Evolutionary conservation across 2,329 filamentous ascomycete genomes (phyloP).

Genomic region (Botrytis fragariae): DNA sequence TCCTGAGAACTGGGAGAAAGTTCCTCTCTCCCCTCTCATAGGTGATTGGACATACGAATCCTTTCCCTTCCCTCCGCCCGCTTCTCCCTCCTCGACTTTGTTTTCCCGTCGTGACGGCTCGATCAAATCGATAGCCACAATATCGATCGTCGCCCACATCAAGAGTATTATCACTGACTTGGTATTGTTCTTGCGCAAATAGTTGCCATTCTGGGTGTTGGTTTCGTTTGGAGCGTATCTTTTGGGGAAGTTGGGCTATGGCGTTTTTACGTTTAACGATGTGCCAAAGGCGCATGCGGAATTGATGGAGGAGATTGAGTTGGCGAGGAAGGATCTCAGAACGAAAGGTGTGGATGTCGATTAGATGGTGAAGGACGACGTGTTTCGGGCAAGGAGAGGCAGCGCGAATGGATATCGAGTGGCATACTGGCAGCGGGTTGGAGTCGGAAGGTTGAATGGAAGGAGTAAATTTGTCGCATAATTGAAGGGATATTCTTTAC

Average conservation of each 20-base stretch:
- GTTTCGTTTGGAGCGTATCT: slow-evolving; percentile 91
- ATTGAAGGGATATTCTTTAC: slow-evolving; percentile 12
- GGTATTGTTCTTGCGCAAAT: slow-evolving; percentile 22
- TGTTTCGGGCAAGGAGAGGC: neutral
- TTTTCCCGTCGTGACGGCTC: slow-evolving; percentile 16
- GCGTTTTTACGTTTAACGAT: slow-evolving; percentile 95
- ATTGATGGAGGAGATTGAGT: slow-evolving; percentile 78
- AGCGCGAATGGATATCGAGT: neutral
- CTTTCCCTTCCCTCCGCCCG: slow-evolving; percentile 18
- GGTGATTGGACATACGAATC: slow-evolving; percentile 16
- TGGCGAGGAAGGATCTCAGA: slow-evolving; percentile 71
- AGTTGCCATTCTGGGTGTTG: slow-evolving; percentile 92
- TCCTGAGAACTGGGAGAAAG: slow-evolving; percentile 12
- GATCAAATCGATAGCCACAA: slow-evolving; percentile 11
- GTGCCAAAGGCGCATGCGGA: slow-evolving; percentile 87
- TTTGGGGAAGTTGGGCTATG: slow-evolving; percentile 85
- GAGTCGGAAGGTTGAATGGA: slow-evolving; percentile 1
- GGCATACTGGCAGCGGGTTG: neutral
- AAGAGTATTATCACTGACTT: slow-evolving; percentile 18
- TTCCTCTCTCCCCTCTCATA: neutral
- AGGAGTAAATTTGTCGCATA: slow-evolving; percentile 12
- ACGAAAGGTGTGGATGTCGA: slow-evolving; percentile 65
- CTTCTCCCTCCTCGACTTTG: slow-evolving; percentile 12
- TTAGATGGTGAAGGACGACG: slow-evolving; percentile 23
- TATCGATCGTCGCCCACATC: slow-evolving; percentile 16